Percentiles rank a stretch among this genome's conserved stretches.
These are phyloP conservation scores for Fusarium sp. DNA, from an alignment of 2,329 filamentous ascomycete genomes.

Conservation along the genomic window DNA sequence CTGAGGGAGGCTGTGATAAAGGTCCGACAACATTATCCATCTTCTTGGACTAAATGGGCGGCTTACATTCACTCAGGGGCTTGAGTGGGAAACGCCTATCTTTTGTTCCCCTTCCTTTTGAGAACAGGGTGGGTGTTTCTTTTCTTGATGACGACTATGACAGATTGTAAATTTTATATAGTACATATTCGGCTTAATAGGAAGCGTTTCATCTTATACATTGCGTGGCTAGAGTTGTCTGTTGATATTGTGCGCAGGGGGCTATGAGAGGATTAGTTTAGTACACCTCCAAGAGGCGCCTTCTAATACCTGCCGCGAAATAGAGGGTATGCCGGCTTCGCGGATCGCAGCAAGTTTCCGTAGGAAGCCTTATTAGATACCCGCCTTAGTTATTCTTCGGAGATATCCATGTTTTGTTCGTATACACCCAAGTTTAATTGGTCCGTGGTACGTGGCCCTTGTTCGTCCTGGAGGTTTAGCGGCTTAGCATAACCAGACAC, in stretches of 20 bases:
- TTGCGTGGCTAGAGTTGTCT: neutral
- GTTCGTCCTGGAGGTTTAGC: neutral
- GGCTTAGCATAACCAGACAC: neutral
- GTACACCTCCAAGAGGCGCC: neutral
- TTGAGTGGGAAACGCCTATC: no score
- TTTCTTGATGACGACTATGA: neutral
- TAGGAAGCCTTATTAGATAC: neutral
- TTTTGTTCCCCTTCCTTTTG: neutral
- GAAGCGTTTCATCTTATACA: no score
- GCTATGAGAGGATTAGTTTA: no score
- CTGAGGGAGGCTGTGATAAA: neutral
- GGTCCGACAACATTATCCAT: neutral
- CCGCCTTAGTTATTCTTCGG: neutral
- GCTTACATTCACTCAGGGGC: neutral
- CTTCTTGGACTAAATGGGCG: neutral
- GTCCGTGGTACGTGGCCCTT: neutral
- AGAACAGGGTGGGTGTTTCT: neutral
- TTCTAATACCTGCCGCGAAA: neutral
- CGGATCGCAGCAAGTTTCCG: neutral
- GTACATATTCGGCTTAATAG: neutral
- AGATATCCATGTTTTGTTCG: neutral
- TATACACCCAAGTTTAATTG: neutral
- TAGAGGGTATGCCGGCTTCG: neutral
- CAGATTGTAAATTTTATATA: neutral
- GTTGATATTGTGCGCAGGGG: no score